Conservation (phyloP, 495 filamentous ascomycete species). For the Hyaloscypha finlandica region DNA sequence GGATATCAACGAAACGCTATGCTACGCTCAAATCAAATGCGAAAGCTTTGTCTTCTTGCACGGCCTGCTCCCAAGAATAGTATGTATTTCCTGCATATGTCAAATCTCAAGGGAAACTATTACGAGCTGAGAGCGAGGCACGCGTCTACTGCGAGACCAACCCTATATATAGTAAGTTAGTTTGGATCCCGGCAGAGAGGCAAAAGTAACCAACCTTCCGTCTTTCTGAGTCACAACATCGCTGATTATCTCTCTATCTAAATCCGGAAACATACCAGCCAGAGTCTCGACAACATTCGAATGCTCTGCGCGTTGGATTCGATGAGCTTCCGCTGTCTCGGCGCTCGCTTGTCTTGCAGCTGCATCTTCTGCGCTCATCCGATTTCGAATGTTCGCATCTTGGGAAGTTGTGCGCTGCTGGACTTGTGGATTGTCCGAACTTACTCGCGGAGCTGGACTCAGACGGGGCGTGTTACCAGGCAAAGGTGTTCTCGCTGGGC, state of each 20-base stretch:
- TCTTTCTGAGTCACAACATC: constrained; percentile 93
- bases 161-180: constrained; percentile 55
- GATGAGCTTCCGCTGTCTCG: constrained; percentile 84
- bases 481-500: constrained; percentile 60
- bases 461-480: constrained; percentile 59
- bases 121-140: constrained; percentile 73
- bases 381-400: constrained; percentile 40
- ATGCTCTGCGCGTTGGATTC: constrained; percentile 84
- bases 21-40: constrained; percentile 31
- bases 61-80: not conserved
- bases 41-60: not conserved
- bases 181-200: constrained; percentile 19
- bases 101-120: not conserved
- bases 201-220: constrained; percentile 66
- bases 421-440: constrained; percentile 43
- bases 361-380: constrained; percentile 76
- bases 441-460: constrained; percentile 51
- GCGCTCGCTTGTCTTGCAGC: constrained; percentile 93
- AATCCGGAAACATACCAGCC: constrained; percentile 88
- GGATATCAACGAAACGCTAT: constrained; percentile 25
- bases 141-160: constrained; percentile 87
- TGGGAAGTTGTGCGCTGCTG: constrained; percentile 36
- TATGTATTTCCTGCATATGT: constrained; percentile 2
- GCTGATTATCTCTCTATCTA: constrained; percentile 88
- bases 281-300: constrained; percentile 88